Evolutionary conservation across 352 stramenopile genomes (phyloP).

Genomic region (Pythium dissimile): DNA sequence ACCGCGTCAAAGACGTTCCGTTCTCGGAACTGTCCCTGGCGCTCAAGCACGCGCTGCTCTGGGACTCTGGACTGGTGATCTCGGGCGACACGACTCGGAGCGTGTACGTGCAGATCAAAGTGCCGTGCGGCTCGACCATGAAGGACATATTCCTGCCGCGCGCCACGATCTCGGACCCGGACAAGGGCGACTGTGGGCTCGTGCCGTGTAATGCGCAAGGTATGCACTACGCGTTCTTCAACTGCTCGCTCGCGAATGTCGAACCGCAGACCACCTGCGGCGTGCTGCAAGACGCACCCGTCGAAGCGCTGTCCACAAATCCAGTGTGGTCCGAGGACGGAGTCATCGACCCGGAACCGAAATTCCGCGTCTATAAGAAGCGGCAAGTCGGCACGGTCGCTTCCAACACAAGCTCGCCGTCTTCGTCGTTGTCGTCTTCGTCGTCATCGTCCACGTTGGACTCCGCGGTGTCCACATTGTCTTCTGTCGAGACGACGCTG

Average conservation of each 20-base stretch:
- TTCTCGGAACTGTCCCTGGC: conserved; percentile 11
- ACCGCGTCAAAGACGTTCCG: conserved; percentile 3
- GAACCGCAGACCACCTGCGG: conserved; percentile 16
- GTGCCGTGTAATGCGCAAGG: conserved; percentile 17
- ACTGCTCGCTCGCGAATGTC: conserved; percentile 9
- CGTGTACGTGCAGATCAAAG: conserved; percentile 16
- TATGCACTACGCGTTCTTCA: conserved; percentile 8
- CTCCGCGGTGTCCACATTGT: not conserved
- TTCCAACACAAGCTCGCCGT: not conserved
- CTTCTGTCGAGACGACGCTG: not conserved
- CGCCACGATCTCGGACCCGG: conserved; percentile 10
- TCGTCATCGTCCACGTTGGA: not conserved
- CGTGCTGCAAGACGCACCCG: not conserved
- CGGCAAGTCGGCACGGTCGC: not conserved
- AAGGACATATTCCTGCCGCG: conserved; percentile 20
- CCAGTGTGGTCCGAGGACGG: conserved; percentile 21
- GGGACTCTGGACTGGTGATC: conserved; percentile 17
- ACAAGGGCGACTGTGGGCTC: conserved; percentile 8
- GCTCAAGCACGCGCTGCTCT: conserved; percentile 20
- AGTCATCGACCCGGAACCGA: conserved; percentile 14
- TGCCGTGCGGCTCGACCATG: conserved; percentile 20
- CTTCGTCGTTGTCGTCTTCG: not conserved
- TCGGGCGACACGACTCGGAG: conserved; percentile 1
- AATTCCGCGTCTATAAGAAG: conserved; percentile 11
- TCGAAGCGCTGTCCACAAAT: conserved; percentile 6